Percentiles rank a stretch among this genome's conserved stretches.
These are phyloP conservation scores for Tulasnella sp. DNA, from an alignment of 768 basidiomycete species.

Conservation along the genomic window DNA sequence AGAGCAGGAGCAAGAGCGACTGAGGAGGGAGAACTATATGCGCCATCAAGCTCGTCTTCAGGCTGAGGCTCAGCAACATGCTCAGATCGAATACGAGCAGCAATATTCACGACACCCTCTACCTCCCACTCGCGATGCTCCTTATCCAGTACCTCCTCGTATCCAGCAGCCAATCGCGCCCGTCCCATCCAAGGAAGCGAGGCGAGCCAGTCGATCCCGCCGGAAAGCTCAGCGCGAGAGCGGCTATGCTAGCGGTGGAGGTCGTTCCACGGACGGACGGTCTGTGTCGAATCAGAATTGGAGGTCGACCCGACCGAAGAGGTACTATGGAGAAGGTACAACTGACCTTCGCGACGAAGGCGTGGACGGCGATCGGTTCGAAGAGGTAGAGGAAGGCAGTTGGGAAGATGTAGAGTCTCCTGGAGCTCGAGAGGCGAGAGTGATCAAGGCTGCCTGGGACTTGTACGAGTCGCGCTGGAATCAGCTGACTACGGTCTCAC, in stretches of 20 bases:
- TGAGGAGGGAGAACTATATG: neutral
- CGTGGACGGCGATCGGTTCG: neutral
- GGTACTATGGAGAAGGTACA: conserved; percentile 6
- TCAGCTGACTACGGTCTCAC: neutral
- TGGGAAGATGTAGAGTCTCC: neutral
- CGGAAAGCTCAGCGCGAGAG: neutral
- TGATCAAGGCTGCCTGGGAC: conserved; percentile 13
- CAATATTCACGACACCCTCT: neutral
- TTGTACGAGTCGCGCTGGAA: conserved; percentile 14
- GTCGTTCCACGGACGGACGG: conserved; percentile 2
- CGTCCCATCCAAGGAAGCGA: neutral
- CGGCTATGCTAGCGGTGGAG: neutral
- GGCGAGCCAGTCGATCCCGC: neutral
- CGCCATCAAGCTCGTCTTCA: neutral
- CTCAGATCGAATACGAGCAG: neutral
- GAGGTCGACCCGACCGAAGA: conserved; percentile 4
- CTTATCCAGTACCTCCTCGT: neutral
- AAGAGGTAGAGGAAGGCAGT: conserved; percentile 1
- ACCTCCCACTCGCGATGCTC: neutral
- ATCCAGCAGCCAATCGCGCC: neutral
- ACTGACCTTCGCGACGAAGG: conserved; percentile 15
- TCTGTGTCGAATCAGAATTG: neutral
- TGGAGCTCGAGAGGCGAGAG: neutral
- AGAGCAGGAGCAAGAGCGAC: conserved; percentile 3
- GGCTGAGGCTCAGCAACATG: neutral